phyloP scores from a whole-genome alignment of 805 yeast species.

The Scheffersomyces amazonensis region DNA sequence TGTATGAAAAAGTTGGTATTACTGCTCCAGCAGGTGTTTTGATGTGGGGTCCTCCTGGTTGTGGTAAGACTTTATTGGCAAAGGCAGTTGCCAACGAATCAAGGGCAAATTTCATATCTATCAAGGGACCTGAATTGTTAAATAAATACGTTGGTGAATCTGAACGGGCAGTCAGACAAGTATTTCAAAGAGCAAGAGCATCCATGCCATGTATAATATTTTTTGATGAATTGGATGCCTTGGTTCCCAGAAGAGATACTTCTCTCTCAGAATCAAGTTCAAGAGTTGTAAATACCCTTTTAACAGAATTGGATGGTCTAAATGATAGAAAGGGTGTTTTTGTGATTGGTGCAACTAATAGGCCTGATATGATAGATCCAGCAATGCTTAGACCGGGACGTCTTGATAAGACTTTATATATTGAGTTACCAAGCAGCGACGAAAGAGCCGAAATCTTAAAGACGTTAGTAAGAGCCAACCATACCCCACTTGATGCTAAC shows the following conservation, averaged over 20 bases:
- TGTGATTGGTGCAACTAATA: slow-evolving; percentile 93
- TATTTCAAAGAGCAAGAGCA: slow-evolving; percentile 89
- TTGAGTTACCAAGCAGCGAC: slow-evolving; percentile 76
- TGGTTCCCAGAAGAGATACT: slow-evolving; percentile 91
- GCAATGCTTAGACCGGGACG: slow-evolving; percentile 98
- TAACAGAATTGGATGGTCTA: slow-evolving; percentile 93
- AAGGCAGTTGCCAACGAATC: slow-evolving; percentile 95
- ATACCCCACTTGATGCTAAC: slow-evolving; percentile 65
- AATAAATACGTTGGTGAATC: slow-evolving; percentile 96
- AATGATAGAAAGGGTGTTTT: slow-evolving; percentile 91
- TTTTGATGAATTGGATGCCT: slow-evolving; percentile 93
- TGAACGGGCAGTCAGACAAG: slow-evolving; percentile 89
- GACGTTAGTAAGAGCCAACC: slow-evolving; percentile 68
- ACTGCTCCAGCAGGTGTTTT: slow-evolving; percentile 96
- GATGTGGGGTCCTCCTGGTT: slow-evolving; percentile 99
- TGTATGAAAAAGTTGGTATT: slow-evolving; percentile 87
- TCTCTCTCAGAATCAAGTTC: slow-evolving; percentile 86
- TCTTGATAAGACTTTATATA: slow-evolving; percentile 86
- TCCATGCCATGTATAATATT: slow-evolving; percentile 93
- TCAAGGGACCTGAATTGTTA: slow-evolving; percentile 94
- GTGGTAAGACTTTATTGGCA: slow-evolving; percentile 93
- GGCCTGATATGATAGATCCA: slow-evolving; percentile 98
- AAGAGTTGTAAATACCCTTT: slow-evolving; percentile 88
- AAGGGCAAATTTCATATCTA: slow-evolving; percentile 89
- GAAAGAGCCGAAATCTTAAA: slow-evolving; percentile 82